Percentiles rank a stretch among this genome's conserved stretches.
phyloP scores from a whole-genome alignment of 257 asterid species.

The Coffea eugenioides region DNA sequence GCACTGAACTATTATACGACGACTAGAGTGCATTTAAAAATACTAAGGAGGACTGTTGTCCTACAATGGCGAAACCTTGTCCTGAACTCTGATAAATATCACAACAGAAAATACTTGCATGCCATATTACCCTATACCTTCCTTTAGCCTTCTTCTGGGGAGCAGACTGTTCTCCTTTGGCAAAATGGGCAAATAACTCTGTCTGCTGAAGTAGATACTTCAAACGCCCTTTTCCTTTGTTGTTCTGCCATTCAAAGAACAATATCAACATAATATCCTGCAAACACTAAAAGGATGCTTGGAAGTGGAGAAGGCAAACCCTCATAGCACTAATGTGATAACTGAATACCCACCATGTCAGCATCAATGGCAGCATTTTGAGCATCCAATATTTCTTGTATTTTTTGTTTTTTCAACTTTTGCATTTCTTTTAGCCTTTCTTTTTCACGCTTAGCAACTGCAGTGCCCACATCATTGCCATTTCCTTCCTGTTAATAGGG shows the following conservation, averaged over 20 bases:
- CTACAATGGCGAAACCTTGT: neutral
- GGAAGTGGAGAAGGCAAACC: neutral
- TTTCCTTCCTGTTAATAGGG: slow-evolving; percentile 48
- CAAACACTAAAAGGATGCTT: neutral
- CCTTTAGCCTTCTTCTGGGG: slow-evolving; percentile 79
- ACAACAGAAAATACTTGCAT: neutral
- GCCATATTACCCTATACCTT: slow-evolving; percentile 34
- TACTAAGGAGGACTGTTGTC: neutral
- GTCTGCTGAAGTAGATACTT: slow-evolving; percentile 96
- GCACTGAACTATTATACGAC: neutral
- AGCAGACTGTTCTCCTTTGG: slow-evolving; percentile 74
- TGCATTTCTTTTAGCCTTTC: slow-evolving; percentile 79
- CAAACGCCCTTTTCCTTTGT: slow-evolving; percentile 89
- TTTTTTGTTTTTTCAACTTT: slow-evolving; percentile 72
- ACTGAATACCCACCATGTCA: slow-evolving; percentile 65
- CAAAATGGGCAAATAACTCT: slow-evolving; percentile 97
- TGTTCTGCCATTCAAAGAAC: slow-evolving; percentile 56
- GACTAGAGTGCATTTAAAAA: no score
- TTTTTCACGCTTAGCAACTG: slow-evolving; percentile 69
- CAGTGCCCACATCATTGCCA: slow-evolving; percentile 40
- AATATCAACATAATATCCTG: slow-evolving; percentile 10
- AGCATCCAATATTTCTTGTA: slow-evolving; percentile 81
- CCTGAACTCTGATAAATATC: neutral
- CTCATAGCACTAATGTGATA: neutral
- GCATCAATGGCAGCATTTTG: slow-evolving; percentile 96